These are phyloP conservation scores for Leccinum subgranulosum DNA, from an alignment of 768 basidiomycete species.

Conservation along the genomic window DNA sequence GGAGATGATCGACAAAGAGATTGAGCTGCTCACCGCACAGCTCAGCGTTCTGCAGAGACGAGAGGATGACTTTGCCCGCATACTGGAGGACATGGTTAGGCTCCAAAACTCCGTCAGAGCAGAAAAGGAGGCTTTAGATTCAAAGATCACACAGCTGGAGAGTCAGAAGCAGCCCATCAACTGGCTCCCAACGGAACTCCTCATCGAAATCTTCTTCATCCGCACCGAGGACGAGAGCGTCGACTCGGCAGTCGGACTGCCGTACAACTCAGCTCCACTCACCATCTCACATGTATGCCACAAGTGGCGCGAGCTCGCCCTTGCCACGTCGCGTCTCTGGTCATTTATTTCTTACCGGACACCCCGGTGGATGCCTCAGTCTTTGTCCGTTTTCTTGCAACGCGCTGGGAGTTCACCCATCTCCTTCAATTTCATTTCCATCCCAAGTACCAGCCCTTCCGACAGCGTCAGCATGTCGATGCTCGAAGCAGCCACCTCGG, in stretches of 20 bases:
- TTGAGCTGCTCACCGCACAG: slow-evolving; percentile 36
- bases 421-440: slow-evolving; percentile 34
- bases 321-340: slow-evolving; percentile 47
- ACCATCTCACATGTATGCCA: slow-evolving; percentile 47
- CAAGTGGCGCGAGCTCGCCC: slow-evolving; percentile 46
- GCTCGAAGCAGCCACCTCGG: slow-evolving; percentile 18
- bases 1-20: slow-evolving; percentile 35
- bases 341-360: slow-evolving; percentile 34
- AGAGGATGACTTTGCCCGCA: slow-evolving; percentile 39
- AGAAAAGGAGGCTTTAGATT: slow-evolving; percentile 34
- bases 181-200: slow-evolving; percentile 49
- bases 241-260: slow-evolving; percentile 22
- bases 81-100: slow-evolving; percentile 39
- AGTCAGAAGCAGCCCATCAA: slow-evolving; percentile 44
- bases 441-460: slow-evolving; percentile 7
- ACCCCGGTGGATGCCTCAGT: slow-evolving; percentile 19
- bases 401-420: slow-evolving; percentile 36
- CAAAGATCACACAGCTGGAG: slow-evolving; percentile 34
- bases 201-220: slow-evolving; percentile 42
- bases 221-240: slow-evolving; percentile 24
- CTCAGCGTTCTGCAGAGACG: slow-evolving; percentile 34
- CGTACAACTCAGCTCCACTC: slow-evolving; percentile 35
- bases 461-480: slow-evolving; percentile 12
- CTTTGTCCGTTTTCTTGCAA: slow-evolving; percentile 31
- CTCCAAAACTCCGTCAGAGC: slow-evolving; percentile 34